Conservation (phyloP, 1,139 yeast species). For the Suzukiozyma palmioleophila region DNA sequence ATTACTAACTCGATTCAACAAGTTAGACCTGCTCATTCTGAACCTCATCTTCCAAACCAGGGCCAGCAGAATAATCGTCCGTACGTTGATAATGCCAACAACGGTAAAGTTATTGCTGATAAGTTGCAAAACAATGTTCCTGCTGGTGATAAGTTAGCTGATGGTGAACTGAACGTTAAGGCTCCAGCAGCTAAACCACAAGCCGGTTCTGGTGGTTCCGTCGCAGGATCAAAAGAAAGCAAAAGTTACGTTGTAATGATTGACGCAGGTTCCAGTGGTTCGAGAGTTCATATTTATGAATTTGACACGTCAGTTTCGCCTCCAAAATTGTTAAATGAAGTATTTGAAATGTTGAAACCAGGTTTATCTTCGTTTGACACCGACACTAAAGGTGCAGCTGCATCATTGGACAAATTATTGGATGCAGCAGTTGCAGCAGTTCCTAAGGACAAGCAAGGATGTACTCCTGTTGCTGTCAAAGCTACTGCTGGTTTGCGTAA, state of each 20-base stretch:
- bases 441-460: slow-evolving; percentile 65
- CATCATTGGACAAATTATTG: slow-evolving; percentile 76
- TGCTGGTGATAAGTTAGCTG: slow-evolving; percentile 2
- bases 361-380: slow-evolving; percentile 85
- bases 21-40: slow-evolving; percentile 20
- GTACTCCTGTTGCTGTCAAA: slow-evolving; percentile 93
- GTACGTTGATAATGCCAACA: slow-evolving; percentile 7
- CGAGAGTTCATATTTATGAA: slow-evolving; percentile 89
- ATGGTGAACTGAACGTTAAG: not conserved
- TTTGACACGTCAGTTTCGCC: slow-evolving; percentile 83
- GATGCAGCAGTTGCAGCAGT: slow-evolving; percentile 68
- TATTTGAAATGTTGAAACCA: slow-evolving; percentile 84
- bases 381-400: slow-evolving; percentile 81
- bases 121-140: slow-evolving; percentile 13
- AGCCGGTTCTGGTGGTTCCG: not conserved
- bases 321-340: slow-evolving; percentile 74
- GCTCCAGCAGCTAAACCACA: not conserved
- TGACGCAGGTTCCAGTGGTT: slow-evolving; percentile 97
- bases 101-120: slow-evolving; percentile 22
- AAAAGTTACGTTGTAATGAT: slow-evolving; percentile 68
- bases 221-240: not conserved
- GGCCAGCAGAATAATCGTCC: slow-evolving; percentile 4
- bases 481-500: slow-evolving; percentile 97
- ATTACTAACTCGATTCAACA: slow-evolving; percentile 22
- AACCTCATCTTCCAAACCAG: slow-evolving; percentile 5